Evolutionary conservation across 1,139 yeast genomes (phyloP).

Genomic region (Debaryomycetaceae sp.): DNA sequence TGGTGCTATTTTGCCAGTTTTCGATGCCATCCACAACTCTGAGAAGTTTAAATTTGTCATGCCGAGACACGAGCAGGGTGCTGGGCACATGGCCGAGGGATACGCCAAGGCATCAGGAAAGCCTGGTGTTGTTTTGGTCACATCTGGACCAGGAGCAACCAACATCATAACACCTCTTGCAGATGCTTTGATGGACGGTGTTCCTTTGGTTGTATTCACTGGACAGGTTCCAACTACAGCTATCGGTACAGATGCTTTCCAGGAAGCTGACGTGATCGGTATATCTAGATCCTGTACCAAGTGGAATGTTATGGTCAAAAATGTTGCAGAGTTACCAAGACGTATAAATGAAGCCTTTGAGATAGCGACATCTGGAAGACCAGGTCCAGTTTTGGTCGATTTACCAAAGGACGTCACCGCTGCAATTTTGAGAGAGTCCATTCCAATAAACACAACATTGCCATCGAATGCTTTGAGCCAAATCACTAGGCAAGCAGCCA

Average conservation of each 20-base stretch:
- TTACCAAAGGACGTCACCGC: slow-evolving; percentile 98
- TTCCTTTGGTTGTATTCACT: slow-evolving; percentile 94
- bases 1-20: slow-evolving; percentile 97
- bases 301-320: slow-evolving; percentile 98
- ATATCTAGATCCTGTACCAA: slow-evolving; percentile 96
- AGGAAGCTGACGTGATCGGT: slow-evolving; percentile 97
- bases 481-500: slow-evolving; percentile 67
- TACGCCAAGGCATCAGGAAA: slow-evolving; percentile 94
- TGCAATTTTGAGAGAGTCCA: slow-evolving; percentile 77
- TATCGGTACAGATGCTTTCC: slow-evolving; percentile 98
- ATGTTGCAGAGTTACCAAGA: slow-evolving; percentile 89
- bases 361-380: slow-evolving; percentile 93
- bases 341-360: slow-evolving; percentile 97
- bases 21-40: slow-evolving; percentile 93
- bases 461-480: slow-evolving; percentile 77
- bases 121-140: slow-evolving; percentile 97
- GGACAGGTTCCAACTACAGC: slow-evolving; percentile 97
- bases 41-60: slow-evolving; percentile 83
- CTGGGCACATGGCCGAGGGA: slow-evolving; percentile 99
- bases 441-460: slow-evolving; percentile 79
- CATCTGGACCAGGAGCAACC: slow-evolving; percentile 99
- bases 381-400: slow-evolving; percentile 97
- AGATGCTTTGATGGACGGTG: slow-evolving; percentile 96
- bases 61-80: slow-evolving; percentile 98
- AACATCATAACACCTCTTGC: slow-evolving; percentile 97